Evolutionary conservation across 1,284 basidiomycete species (phyloP).

Genomic region (Moesziomyces parantarcticus): DNA sequence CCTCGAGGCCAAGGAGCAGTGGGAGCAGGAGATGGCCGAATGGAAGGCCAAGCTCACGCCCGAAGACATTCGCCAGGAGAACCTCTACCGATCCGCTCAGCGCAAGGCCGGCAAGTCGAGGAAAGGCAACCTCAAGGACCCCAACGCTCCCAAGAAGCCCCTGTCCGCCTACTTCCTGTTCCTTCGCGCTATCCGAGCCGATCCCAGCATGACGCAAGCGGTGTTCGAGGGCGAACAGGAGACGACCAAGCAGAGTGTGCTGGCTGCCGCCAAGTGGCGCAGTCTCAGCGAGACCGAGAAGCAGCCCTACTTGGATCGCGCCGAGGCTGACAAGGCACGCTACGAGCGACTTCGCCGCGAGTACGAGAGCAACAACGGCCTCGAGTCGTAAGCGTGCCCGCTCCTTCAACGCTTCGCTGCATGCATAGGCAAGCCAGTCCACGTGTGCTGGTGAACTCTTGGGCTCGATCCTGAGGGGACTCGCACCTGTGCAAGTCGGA

Average conservation of each 20-base stretch:
- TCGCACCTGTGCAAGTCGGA: neutral
- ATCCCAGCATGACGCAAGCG: constrained; percentile 70
- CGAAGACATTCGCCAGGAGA: constrained; percentile 93
- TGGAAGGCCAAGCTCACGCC: constrained; percentile 92
- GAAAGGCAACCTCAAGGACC: constrained; percentile 94
- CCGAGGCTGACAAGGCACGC: constrained; percentile 61
- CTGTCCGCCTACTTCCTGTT: constrained; percentile 95
- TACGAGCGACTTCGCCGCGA: constrained; percentile 60
- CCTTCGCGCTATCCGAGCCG: constrained; percentile 73
- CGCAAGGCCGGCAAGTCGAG: constrained; percentile 91
- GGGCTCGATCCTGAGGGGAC: too few species aligned
- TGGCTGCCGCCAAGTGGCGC: constrained; percentile 91
- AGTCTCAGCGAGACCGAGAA: constrained; percentile 90
- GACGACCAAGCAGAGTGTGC: constrained; percentile 92
- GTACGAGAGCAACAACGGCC: constrained; percentile 50
- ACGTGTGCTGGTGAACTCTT: too few species aligned
- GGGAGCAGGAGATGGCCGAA: constrained; percentile 80
- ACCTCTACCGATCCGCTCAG: constrained; percentile 87
- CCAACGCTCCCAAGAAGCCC: constrained; percentile 95
- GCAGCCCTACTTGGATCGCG: constrained; percentile 63
- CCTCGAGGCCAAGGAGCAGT: constrained; percentile 82
- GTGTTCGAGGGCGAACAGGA: constrained; percentile 93
- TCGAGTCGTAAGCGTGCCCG: constrained; percentile 22
- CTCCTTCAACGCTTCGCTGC: too few species aligned
- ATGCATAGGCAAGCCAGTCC: too few species aligned